phyloP scores from a whole-genome alignment of 805 yeast genomes.

The Wickerhamiella shivajii region DNA sequence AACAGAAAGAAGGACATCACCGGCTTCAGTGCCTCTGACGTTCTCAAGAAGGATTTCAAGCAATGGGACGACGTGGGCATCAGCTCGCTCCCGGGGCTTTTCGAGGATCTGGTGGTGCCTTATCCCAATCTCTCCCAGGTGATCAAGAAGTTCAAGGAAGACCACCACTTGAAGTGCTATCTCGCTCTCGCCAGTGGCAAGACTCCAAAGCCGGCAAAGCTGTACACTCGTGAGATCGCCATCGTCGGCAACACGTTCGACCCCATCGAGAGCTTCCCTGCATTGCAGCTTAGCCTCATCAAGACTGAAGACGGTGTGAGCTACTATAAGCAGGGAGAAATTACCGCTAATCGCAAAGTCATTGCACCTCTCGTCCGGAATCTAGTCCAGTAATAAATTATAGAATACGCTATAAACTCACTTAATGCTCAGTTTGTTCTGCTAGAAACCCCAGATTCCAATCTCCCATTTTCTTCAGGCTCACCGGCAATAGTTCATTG shows the following conservation, averaged over 20 bases:
- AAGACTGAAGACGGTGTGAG: conserved; percentile 11
- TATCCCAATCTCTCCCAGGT: conserved; percentile 21
- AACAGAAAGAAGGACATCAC: conserved; percentile 45
- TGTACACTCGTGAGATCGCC: conserved; percentile 34
- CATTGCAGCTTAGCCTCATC: conserved; percentile 10
- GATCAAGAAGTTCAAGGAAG: conserved; percentile 21
- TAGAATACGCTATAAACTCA: neutral
- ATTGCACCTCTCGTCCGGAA: conserved; percentile 50
- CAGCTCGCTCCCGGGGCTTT: conserved; percentile 54
- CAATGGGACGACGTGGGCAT: conserved; percentile 59
- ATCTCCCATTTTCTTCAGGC: conserved; percentile 14
- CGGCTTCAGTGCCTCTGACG: conserved; percentile 44
- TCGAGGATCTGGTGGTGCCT: conserved; percentile 34
- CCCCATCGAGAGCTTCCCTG: conserved; percentile 14
- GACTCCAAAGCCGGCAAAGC: conserved; percentile 15
- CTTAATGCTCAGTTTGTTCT: neutral
- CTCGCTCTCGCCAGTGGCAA: conserved; percentile 37
- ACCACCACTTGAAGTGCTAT: conserved; percentile 27
- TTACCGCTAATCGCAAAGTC: conserved; percentile 66
- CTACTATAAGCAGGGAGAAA: conserved; percentile 36
- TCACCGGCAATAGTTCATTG: conserved; percentile 27
- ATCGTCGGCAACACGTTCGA: conserved; percentile 20
- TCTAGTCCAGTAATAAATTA: conserved; percentile 10
- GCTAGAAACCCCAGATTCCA: conserved; percentile 24
- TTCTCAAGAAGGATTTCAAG: conserved; percentile 76